Base-by-base conservation (phyloP, 2,329 filamentous ascomycete species). In the Albifimbria verrucaria region DNA sequence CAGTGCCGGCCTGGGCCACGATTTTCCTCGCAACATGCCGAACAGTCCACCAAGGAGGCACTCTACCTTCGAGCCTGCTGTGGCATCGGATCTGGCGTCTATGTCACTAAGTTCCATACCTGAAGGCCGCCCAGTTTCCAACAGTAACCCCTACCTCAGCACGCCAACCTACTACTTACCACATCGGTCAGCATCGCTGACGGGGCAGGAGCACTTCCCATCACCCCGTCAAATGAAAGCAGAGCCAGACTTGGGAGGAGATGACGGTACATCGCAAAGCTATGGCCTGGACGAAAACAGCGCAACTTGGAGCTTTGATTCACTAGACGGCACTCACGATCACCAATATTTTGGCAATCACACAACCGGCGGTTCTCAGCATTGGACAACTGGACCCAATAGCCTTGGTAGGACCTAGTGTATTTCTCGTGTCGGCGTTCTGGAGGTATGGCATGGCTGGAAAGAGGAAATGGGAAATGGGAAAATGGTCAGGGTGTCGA, bases 11-110 rank as follows among this genome's bases (percentile, higher is more conserved):
- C 55, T 63, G 15, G 55, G 52, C 7, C 55, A 57, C 42, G 61
- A 63, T 18, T 63, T 61, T 32, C 62, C 61, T 10, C 58, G 61
- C 45, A 58, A 62, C 20, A 63, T 64, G 62, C 59, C 60, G 5
- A 48, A 61, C 7, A 54, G 55, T 39, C 12, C 56, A 11, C 53
- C 56, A 10, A 48, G 57, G 51, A 57, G 59, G 17, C 55, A 56
- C 36, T 62, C 62, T 23, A 48, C 55, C 6, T 61, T 60, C 23
- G 62, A 64, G 6, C 46, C 50, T 12, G 10, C 53, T 3, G 54
- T 55, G n/a, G 28, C 55, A 15, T 42, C 59, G 10, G 59, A 58
- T n/a, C 46, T 62, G 47, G 42, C 54, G 10, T 28, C 36, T 11
- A 46, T 60, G 41, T 15, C 55, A 17, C 49, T 60, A 17, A 49